Evolutionary conservation across 164 flowering plant species (phyloP).

Genomic region (Magnolia changhungtana): DNA sequence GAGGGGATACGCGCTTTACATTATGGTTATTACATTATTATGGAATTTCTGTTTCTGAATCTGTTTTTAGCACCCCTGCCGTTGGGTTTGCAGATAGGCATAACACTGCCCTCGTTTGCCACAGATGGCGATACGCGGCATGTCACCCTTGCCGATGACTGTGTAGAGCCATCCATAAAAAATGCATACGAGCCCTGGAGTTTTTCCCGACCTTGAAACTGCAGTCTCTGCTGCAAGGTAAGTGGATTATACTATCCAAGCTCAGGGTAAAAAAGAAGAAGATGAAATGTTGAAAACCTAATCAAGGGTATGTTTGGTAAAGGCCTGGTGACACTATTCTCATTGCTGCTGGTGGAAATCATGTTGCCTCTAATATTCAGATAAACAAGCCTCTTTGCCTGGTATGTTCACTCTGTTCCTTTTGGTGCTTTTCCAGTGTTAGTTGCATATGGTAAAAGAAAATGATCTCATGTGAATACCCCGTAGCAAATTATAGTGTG

Average conservation of each 20-base stretch:
- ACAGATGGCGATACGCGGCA: constrained; percentile 89
- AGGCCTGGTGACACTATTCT: constrained; percentile 97
- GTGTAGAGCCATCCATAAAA: constrained; percentile 66
- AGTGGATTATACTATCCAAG: constrained; percentile 11
- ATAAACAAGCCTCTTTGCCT: constrained; percentile 89
- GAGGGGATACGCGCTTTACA: not conserved
- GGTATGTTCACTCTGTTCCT: constrained; percentile 39
- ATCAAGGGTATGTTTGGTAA: constrained; percentile 7
- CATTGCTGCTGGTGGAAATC: constrained; percentile 75
- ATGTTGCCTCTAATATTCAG: constrained; percentile 72
- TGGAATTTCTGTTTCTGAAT: constrained; percentile 22
- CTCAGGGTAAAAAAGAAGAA: not conserved
- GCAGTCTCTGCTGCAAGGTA: constrained; percentile 93
- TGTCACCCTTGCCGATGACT: constrained; percentile 95
- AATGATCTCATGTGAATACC: not conserved
- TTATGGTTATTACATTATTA: not conserved
- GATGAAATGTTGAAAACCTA: not conserved
- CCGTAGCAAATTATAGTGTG: too few relatives aligned
- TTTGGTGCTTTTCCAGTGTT: not conserved
- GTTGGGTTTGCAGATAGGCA: constrained; percentile 95
- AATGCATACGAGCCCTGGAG: constrained; percentile 55
- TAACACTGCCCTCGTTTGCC: constrained; percentile 99
- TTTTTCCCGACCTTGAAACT: constrained; percentile 65
- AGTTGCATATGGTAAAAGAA: not conserved
- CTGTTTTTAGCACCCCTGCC: constrained; percentile 10